phyloP scores from a whole-genome alignment of 2,329 filamentous ascomycete species.

The Daldinia eschscholtzii region DNA sequence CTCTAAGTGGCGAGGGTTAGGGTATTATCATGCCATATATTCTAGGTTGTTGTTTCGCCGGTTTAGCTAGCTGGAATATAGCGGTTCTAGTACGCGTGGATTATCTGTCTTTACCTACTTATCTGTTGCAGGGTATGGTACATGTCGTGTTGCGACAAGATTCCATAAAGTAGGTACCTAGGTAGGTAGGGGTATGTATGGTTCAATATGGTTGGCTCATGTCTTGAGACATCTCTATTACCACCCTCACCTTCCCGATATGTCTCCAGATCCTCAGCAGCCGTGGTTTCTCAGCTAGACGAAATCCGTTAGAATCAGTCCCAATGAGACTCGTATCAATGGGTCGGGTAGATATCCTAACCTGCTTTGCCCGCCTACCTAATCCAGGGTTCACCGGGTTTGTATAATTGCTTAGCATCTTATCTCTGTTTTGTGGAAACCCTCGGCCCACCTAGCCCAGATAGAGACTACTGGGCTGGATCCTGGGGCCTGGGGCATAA shows the following conservation, averaged over 20 bases:
- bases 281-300: slow-evolving; percentile 20
- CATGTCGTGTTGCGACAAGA: background rate
- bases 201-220: slow-evolving; percentile 10
- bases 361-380: slow-evolving; percentile 11
- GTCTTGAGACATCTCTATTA: slow-evolving; percentile 16
- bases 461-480: slow-evolving; percentile 15
- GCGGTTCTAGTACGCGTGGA: background rate
- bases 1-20: slow-evolving; percentile 3
- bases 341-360: slow-evolving; percentile 17
- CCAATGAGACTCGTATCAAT: slow-evolving; percentile 28
- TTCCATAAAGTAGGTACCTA: background rate
- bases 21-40: background rate
- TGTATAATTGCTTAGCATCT: slow-evolving; percentile 30
- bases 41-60: background rate
- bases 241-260: slow-evolving; percentile 40
- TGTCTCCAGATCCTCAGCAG: slow-evolving; percentile 15
- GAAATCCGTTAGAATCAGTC: slow-evolving; percentile 19
- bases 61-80: background rate
- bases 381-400: slow-evolving; percentile 18
- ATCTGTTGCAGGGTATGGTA: background rate
- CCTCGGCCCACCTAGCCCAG: slow-evolving; percentile 10
- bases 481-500: slow-evolving; percentile 18
- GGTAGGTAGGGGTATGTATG: slow-evolving; percentile 1
- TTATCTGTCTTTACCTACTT: background rate
- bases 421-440: slow-evolving; percentile 33